phyloP scores from a whole-genome alignment of 768 basidiomycete genomes.

The Termitomyces sp. region DNA sequence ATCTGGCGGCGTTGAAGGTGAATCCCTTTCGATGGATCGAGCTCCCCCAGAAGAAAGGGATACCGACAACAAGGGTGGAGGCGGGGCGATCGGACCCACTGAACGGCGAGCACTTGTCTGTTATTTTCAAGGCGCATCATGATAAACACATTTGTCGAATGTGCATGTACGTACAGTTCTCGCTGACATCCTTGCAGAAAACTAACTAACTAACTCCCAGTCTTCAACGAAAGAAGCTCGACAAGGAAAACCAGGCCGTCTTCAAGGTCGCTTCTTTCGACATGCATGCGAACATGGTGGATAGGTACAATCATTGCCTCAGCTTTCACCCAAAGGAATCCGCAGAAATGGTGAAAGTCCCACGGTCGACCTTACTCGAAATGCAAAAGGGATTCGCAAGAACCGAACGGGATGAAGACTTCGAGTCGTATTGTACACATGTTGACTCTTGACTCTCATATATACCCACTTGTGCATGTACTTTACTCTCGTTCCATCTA shows the following conservation, averaged over 20 bases:
- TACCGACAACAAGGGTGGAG: neutral
- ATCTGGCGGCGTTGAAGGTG: too few relatives aligned
- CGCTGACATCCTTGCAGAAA: neutral
- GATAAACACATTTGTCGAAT: neutral
- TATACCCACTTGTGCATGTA: neutral
- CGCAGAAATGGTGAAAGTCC: neutral
- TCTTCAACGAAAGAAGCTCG: neutral
- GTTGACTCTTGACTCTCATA: neutral
- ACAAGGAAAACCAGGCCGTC: neutral
- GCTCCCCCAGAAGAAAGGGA: neutral
- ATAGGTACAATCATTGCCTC: neutral
- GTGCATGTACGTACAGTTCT: constrained; percentile 2
- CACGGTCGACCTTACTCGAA: neutral
- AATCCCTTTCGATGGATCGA: neutral
- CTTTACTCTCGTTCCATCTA: neutral
- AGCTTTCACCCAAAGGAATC: neutral
- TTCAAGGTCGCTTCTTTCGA: neutral
- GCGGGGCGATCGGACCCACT: neutral
- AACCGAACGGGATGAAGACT: constrained; percentile 5
- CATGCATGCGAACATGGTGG: neutral
- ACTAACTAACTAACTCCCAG: neutral
- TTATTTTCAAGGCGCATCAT: neutral
- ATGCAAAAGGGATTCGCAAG: constrained; percentile 2
- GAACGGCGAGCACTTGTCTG: neutral
- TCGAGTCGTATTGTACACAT: neutral